Percentiles rank a stretch among this genome's conserved stretches.
These are phyloP conservation scores for Myochromella boudieri DNA, from an alignment of 768 basidiomycete species.

Conservation along the genomic window DNA sequence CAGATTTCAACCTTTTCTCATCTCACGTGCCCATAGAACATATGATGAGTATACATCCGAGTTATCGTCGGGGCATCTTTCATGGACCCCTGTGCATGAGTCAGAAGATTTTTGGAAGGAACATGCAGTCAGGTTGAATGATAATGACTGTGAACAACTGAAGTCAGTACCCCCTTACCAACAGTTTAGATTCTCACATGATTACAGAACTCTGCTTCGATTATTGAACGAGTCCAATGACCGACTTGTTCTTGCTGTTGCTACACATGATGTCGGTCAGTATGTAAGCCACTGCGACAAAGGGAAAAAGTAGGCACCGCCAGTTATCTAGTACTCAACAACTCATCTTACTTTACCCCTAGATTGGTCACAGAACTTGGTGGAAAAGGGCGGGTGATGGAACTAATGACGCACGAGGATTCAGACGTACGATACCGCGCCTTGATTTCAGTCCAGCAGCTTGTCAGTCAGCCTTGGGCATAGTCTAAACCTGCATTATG, in stretches of 20 bases:
- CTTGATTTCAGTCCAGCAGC: constrained; percentile 83
- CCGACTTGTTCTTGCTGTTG: constrained; percentile 82
- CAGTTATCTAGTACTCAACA: not conserved
- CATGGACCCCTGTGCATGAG: constrained; percentile 96
- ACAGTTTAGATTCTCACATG: not conserved
- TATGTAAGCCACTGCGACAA: constrained; percentile 91
- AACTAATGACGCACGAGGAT: constrained; percentile 88
- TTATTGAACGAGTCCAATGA: constrained; percentile 72
- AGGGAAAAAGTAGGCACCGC: constrained; percentile 80
- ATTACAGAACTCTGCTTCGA: constrained; percentile 67
- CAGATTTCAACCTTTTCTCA: not conserved
- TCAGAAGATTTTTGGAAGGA: constrained; percentile 98
- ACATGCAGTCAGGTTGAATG: constrained; percentile 85
- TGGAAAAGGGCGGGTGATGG: constrained; percentile 86
- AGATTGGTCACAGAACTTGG: constrained; percentile 79
- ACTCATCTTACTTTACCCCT: constrained; percentile 4
- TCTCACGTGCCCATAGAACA: constrained; percentile 51
- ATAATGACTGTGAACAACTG: constrained; percentile 79
- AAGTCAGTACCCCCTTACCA: constrained; percentile 52
- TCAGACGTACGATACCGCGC: constrained; percentile 92
- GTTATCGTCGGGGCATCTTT: constrained; percentile 83
- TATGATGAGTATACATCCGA: constrained; percentile 97
- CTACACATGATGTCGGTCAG: constrained; percentile 90
- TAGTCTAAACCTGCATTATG: no score
- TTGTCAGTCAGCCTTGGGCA: constrained; percentile 91